Base-by-base conservation (phyloP, 192 early-diverging fungal genomes). In the Backusella luteola region DNA sequence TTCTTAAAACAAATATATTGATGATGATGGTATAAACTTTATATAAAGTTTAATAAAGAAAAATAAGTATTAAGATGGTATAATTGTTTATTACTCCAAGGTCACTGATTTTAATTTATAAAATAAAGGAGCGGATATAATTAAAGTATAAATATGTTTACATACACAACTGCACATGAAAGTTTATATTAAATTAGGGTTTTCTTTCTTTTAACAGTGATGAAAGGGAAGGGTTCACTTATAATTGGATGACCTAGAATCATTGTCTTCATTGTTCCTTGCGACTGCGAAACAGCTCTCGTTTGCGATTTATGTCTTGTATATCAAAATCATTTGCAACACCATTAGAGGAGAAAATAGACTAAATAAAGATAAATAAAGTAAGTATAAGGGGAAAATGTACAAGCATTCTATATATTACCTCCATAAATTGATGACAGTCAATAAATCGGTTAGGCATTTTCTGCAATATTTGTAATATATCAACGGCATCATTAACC, bases 371-470 rank as follows among this genome's bases (percentile, higher is more conserved):
- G 9, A 12, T 39, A 39, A 39, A 34, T 32, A 66, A 66, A 32
- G 15, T 66, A 66, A 66, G 63, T 9, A 23, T 5, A 34, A 36
- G 35, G 35, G 35, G 32, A 4, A 63, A 63, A 34, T 1, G 17
- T 68, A 19, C 34, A 68, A 1, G 11, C 9, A 39, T 12, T 39
- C 7, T 38, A 14, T 29, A 4, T 71, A 23, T 74, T 77, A 83
- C 81, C 66, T 88, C 84, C 82, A 90, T 89, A 9, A 90, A 73
- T 36, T 82, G 77, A 67, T 90, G 89, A 67, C 89, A 90, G 66
- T 90, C 84, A 38, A 90, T 77, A 72, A 89, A 34, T 29, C 83
- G 46, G 63, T 86, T 85, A n/a, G 89, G 89, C 74, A 89, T 82
- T 69, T 89, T 87, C 78, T 87, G 77, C 11, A 89, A 84, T 14